These are phyloP conservation scores for Fusarium miscanthi DNA, from an alignment of 2,329 filamentous ascomycete genomes.

Conservation along the genomic window DNA sequence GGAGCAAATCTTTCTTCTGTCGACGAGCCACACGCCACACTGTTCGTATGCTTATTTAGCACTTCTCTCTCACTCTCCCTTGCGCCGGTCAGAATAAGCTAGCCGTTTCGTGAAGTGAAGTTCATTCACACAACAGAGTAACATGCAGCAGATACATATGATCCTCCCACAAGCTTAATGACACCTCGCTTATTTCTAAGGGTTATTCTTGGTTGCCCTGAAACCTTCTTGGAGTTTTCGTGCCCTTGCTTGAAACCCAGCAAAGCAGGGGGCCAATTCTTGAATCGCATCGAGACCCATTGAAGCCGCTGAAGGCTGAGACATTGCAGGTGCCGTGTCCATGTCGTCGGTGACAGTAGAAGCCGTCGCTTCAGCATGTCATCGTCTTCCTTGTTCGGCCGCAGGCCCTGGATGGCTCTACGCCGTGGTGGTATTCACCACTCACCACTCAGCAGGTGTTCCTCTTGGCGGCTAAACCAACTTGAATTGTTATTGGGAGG, in stretches of 20 bases:
- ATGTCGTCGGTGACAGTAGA: constrained; percentile 37
- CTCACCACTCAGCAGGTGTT: constrained; percentile 10
- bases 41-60: background rate
- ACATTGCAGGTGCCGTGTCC: constrained; percentile 40
- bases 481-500: background rate
- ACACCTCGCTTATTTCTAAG: constrained; percentile 9
- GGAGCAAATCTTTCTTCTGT: background rate
- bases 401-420: constrained; percentile 15
- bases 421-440: background rate
- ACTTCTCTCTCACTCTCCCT: constrained; percentile 13
- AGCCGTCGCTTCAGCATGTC: constrained; percentile 36
- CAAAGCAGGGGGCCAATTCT: constrained; percentile 5
- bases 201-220: constrained; percentile 9
- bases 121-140: background rate
- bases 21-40: background rate
- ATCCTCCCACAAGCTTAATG: background rate
- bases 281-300: constrained; percentile 21
- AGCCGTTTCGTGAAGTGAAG: background rate
- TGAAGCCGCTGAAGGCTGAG: constrained; percentile 27
- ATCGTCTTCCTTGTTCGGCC: constrained; percentile 31
- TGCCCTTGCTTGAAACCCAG: background rate
- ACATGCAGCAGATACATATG: background rate
- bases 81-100: constrained; percentile 14
- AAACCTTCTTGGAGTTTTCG: background rate
- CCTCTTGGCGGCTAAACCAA: background rate